Percentiles rank a stretch among this genome's conserved stretches.
Evolutionary conservation across 768 basidiomycete genomes (phyloP).

Genomic region (Suillus luteus): DNA sequence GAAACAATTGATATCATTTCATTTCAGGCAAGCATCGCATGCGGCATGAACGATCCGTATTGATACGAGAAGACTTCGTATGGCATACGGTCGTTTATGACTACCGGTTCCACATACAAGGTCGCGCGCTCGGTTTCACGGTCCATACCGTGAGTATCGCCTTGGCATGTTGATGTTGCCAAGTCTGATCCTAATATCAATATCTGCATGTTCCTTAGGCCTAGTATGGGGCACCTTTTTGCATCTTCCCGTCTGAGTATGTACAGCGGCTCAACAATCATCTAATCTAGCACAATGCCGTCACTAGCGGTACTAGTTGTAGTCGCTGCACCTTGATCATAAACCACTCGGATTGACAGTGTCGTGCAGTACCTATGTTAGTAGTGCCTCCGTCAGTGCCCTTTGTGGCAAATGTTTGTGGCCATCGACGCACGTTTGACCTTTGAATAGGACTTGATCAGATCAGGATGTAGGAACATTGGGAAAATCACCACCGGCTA

Average conservation of each 20-base stretch:
- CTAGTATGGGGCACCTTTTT: neutral
- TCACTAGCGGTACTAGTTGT: neutral
- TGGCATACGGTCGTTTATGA: neutral
- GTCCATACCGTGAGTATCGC: neutral
- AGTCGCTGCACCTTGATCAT: neutral
- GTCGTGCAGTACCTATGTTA: neutral
- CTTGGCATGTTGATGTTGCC: slow-evolving; percentile 6
- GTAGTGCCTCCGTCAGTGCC: neutral
- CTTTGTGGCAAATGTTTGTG: too few species aligned
- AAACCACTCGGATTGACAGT: neutral
- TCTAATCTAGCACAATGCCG: neutral
- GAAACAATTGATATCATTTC: neutral
- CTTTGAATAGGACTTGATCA: neutral
- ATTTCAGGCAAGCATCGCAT: neutral
- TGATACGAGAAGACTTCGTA: neutral
- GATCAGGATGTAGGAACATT: neutral
- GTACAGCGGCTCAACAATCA: neutral
- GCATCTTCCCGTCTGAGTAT: neutral
- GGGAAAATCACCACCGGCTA: neutral
- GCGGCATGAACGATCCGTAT: neutral
- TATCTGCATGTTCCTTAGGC: neutral
- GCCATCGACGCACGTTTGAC: neutral
- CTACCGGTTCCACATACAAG: neutral
- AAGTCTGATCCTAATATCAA: neutral
- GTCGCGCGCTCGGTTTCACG: neutral